A percentile compares a stretch with the other conserved stretches of the same genome.
These are phyloP conservation scores for Helichrysum umbraculigerum DNA, from an alignment of 129 eudicot species.

Conservation along the genomic window DNA sequence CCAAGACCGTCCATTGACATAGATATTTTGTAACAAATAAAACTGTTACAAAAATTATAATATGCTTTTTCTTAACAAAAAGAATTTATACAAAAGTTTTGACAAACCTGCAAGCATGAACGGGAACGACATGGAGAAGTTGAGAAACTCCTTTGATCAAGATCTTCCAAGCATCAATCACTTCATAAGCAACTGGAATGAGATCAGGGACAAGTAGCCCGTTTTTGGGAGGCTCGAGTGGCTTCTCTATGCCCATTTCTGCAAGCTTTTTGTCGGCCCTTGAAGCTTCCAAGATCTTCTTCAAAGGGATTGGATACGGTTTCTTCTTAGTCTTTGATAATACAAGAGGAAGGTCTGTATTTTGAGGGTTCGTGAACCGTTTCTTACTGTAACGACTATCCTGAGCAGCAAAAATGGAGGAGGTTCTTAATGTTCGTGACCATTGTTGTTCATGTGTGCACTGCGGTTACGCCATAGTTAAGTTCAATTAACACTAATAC, in stretches of 20 bases:
- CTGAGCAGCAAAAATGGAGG: slow-evolving; percentile 32
- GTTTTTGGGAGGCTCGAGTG: slow-evolving; percentile 85
- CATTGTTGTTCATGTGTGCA: slow-evolving; percentile 27
- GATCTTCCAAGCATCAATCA: slow-evolving; percentile 84
- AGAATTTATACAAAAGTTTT: not conserved
- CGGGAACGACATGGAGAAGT: slow-evolving; percentile 75
- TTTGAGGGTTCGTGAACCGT: slow-evolving; percentile 49
- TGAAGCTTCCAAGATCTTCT: slow-evolving; percentile 55
- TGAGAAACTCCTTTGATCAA: slow-evolving; percentile 85
- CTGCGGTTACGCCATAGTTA: slow-evolving; percentile 36
- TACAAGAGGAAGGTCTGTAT: slow-evolving; percentile 85
- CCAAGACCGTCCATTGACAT: not conserved
- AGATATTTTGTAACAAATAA: not conserved
- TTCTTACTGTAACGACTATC: slow-evolving; percentile 38
- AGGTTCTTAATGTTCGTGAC: slow-evolving; percentile 33
- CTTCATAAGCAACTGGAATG: slow-evolving; percentile 82
- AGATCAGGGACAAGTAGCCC: slow-evolving; percentile 80
- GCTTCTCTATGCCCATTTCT: slow-evolving; percentile 82
- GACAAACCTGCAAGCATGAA: slow-evolving; percentile 89
- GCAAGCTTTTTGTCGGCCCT: slow-evolving; percentile 87
- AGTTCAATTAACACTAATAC: not conserved
- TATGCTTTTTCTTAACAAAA: not conserved
- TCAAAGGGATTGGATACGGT: slow-evolving; percentile 83
- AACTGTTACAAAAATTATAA: not conserved
- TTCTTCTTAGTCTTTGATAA: slow-evolving; percentile 77